Conservation (phyloP, 2,329 filamentous ascomycete genomes). For the Catunica adiposa region DNA sequence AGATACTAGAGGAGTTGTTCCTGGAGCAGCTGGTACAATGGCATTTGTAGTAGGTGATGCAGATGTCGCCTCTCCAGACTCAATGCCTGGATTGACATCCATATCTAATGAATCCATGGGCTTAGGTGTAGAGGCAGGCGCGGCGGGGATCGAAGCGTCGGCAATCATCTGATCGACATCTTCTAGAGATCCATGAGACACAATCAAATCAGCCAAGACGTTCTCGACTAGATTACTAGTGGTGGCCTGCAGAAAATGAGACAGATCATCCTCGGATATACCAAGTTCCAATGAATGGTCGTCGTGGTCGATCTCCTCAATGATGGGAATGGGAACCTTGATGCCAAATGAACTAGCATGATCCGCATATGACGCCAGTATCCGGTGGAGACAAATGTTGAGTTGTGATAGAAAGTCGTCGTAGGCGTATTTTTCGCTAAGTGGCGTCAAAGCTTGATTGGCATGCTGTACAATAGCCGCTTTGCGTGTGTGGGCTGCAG, state of each 20-base stretch:
- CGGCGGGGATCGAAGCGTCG: slow-evolving; percentile 9
- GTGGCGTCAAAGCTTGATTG: not conserved
- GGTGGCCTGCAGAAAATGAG: slow-evolving; percentile 28
- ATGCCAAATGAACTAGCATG: slow-evolving; percentile 24
- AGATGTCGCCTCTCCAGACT: not conserved
- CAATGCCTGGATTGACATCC: slow-evolving; percentile 17
- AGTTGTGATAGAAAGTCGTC: slow-evolving; percentile 22
- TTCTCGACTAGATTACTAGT: slow-evolving; percentile 26
- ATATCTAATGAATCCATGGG: slow-evolving; percentile 17
- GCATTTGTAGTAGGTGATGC: not conserved
- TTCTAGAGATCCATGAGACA: slow-evolving; percentile 13
- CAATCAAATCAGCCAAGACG: slow-evolving; percentile 22
- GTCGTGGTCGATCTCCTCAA: slow-evolving; percentile 21
- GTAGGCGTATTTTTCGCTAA: slow-evolving; percentile 19
- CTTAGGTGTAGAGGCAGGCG: slow-evolving; percentile 12
- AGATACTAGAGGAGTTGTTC: slow-evolving; percentile 18
- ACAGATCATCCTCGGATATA: slow-evolving; percentile 24
- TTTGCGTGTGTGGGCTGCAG: slow-evolving; percentile 9
- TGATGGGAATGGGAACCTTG: slow-evolving; percentile 20
- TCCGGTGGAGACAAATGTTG: slow-evolving; percentile 21
- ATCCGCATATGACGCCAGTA: slow-evolving; percentile 22
- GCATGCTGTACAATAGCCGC: slow-evolving; percentile 9
- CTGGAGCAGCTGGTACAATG: slow-evolving; percentile 2
- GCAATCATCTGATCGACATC: slow-evolving; percentile 14
- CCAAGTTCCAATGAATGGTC: slow-evolving; percentile 16